Conservation (phyloP, 148 eudicot species). For the Fagopyrum homotropicum region DNA sequence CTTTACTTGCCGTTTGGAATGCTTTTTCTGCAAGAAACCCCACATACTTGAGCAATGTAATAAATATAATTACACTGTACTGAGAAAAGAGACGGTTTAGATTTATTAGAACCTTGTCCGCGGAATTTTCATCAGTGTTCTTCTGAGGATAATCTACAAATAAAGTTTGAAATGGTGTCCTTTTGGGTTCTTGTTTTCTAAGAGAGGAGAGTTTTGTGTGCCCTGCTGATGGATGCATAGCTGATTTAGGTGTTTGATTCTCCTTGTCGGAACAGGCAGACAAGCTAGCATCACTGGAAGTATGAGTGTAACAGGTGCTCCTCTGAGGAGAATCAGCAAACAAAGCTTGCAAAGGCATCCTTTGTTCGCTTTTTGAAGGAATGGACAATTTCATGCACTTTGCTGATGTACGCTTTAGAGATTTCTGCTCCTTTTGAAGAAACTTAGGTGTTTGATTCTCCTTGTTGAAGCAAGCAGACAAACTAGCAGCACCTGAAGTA, state of each 20-base stretch:
- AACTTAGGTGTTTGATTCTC: slow-evolving; percentile 34
- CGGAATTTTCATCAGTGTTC: slow-evolving; percentile 14
- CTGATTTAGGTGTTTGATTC: too few species aligned
- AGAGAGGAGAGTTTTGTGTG: too few species aligned
- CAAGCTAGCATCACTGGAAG: slow-evolving; percentile 9
- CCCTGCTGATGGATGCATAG: too few species aligned
- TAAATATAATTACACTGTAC: neutral
- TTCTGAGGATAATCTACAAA: too few species aligned
- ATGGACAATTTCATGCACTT: slow-evolving; percentile 14
- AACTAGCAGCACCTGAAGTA: neutral
- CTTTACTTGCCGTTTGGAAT: slow-evolving; percentile 18
- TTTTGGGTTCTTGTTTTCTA: slow-evolving; percentile 10
- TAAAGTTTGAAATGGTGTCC: slow-evolving; percentile 3
- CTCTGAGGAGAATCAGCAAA: slow-evolving; percentile 28
- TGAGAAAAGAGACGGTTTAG: neutral
- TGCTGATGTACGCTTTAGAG: slow-evolving; percentile 22
- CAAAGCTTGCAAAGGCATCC: slow-evolving; percentile 53
- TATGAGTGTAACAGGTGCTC: slow-evolving; percentile 24
- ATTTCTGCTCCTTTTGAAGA: slow-evolving; percentile 30
- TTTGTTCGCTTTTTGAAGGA: slow-evolving; percentile 23
- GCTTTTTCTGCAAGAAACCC: slow-evolving; percentile 29
- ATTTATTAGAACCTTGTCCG: slow-evolving; percentile 25
- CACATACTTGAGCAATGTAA: neutral
- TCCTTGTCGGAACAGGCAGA: too few species aligned
- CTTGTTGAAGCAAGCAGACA: slow-evolving; percentile 28